Conservation (phyloP, 495 filamentous ascomycete genomes). For the Lasiosphaeriaceae sp. region DNA sequence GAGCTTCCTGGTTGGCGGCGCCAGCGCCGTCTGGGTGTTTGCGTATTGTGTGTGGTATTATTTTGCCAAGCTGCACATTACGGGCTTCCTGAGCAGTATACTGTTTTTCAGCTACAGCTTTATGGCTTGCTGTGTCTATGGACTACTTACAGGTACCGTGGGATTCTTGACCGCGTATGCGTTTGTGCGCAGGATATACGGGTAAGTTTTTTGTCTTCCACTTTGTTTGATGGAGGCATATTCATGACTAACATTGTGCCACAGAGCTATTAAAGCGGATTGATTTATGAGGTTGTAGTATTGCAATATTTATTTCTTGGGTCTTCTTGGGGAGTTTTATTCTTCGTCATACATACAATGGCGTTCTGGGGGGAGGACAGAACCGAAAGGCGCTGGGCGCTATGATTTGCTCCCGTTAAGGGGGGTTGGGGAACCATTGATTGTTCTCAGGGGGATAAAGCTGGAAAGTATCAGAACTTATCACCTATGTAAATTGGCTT, state of each 20-base stretch:
- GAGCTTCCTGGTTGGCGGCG: slow-evolving; percentile 78
- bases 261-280: slow-evolving; percentile 17
- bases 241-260: not conserved
- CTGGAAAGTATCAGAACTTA: too few relatives aligned
- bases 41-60: slow-evolving; percentile 87
- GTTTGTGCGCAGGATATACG: slow-evolving; percentile 87
- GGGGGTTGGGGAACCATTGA: too few relatives aligned
- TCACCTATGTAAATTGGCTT: too few relatives aligned
- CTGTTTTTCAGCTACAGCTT: slow-evolving; percentile 83
- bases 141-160: slow-evolving; percentile 78
- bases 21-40: slow-evolving; percentile 81
- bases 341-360: too few relatives aligned
- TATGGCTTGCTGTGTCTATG: slow-evolving; percentile 81
- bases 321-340: too few relatives aligned
- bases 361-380: too few relatives aligned
- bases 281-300: too few relatives aligned
- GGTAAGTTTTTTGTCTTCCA: slow-evolving; percentile 45
- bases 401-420: too few relatives aligned
- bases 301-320: too few relatives aligned
- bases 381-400: too few relatives aligned
- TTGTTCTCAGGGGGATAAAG: too few relatives aligned
- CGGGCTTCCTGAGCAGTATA: slow-evolving; percentile 73
- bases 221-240: not conserved
- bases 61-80: slow-evolving; percentile 74
- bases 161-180: slow-evolving; percentile 85